Percentiles rank a stretch among this genome's conserved stretches.
Evolutionary conservation across 495 filamentous ascomycete genomes (phyloP).

Genomic region (Annulohypoxylon nitens): DNA sequence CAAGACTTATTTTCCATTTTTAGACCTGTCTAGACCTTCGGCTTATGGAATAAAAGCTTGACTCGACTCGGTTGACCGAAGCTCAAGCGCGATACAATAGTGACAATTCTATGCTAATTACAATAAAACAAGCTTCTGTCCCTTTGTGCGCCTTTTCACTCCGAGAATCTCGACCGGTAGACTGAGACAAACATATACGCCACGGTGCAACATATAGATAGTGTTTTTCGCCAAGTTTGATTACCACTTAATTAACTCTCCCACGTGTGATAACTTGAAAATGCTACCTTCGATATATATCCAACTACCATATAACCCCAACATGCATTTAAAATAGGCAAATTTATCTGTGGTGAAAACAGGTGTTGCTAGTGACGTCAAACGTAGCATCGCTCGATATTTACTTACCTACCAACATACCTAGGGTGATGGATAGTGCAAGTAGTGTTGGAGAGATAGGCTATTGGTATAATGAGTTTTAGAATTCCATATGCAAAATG

Average conservation of each 20-base stretch:
- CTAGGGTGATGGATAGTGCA: not conserved
- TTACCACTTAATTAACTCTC: not conserved
- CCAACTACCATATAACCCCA: not conserved
- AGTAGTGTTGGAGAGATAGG: not conserved
- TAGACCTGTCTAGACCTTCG: slow-evolving; percentile 30
- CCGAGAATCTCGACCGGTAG: slow-evolving; percentile 2
- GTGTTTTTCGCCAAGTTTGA: not conserved
- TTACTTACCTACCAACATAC: not conserved
- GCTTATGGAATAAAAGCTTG: slow-evolving; percentile 20
- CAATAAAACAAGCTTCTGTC: slow-evolving; percentile 10
- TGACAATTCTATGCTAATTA: not conserved
- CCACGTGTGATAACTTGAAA: slow-evolving; percentile 1
- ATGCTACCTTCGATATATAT: not conserved
- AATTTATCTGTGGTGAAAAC: not conserved
- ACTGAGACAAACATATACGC: slow-evolving; percentile 1
- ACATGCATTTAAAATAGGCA: not conserved
- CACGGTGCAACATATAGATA: slow-evolving; percentile 3
- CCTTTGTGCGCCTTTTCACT: not conserved
- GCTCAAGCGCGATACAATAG: not conserved
- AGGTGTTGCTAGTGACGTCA: not conserved
- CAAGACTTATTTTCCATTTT: slow-evolving; percentile 23
- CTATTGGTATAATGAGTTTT: slow-evolving; percentile 1
- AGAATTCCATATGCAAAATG: not conserved
- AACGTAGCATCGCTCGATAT: not conserved
- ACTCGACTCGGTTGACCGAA: slow-evolving; percentile 6